phyloP scores from a whole-genome alignment of 192 early-diverging fungal genomes.

The Linnemannia exigua region DNA sequence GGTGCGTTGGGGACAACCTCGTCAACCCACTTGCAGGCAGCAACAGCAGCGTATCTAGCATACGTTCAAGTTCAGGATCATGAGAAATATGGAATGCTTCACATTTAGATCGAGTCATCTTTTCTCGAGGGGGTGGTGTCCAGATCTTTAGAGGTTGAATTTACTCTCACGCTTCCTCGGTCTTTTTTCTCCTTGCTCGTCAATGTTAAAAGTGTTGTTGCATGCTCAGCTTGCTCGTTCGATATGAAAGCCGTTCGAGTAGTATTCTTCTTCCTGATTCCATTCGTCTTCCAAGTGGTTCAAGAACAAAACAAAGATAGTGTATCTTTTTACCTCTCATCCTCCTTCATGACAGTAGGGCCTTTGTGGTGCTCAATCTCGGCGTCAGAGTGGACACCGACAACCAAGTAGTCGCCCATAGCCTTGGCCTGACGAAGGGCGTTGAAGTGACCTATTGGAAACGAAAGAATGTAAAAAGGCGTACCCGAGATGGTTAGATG shows the following conservation, averaged over 20 bases:
- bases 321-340: slow-evolving; percentile 79
- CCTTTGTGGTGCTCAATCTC: slow-evolving; percentile 96
- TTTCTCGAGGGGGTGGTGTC: not conserved
- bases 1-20: slow-evolving; percentile 93
- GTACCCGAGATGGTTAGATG: slow-evolving; percentile 24
- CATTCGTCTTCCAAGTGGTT: not conserved
- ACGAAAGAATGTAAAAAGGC: not conserved
- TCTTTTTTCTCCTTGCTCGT: not conserved
- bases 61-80: not conserved
- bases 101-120: slow-evolving; percentile 1
- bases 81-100: not conserved
- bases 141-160: not conserved
- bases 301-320: not conserved
- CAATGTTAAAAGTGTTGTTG: not conserved
- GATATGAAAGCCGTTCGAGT: not conserved
- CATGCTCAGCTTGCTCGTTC: not conserved
- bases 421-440: slow-evolving; percentile 96
- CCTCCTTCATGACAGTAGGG: slow-evolving; percentile 96
- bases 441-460: slow-evolving; percentile 82
- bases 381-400: slow-evolving; percentile 96
- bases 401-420: slow-evolving; percentile 95
- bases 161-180: slow-evolving; percentile 9
- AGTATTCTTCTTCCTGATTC: not conserved
- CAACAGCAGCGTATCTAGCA: slow-evolving; percentile 90
- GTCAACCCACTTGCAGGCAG: slow-evolving; percentile 96